phyloP scores from a whole-genome alignment of 768 basidiomycete species.

The Boletus coccyginus region DNA sequence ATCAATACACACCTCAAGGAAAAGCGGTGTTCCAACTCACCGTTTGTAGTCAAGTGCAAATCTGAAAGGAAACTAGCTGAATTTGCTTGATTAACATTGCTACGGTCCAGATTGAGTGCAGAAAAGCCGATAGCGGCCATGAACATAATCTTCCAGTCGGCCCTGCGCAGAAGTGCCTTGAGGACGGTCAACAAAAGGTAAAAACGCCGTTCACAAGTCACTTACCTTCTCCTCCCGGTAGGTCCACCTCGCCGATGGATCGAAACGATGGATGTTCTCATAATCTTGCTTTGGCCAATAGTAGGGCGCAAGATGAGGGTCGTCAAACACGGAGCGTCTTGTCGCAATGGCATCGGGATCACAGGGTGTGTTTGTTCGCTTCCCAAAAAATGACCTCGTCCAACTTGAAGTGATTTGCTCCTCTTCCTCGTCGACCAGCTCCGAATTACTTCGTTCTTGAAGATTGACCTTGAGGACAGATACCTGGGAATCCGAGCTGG shows the following conservation, averaged over 20 bases:
- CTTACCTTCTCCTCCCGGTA: constrained; percentile 49
- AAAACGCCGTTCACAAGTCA: neutral
- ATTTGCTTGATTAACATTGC: constrained; percentile 56
- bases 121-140: constrained; percentile 57
- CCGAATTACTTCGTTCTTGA: neutral
- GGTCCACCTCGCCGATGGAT: constrained; percentile 59
- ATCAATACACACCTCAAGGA: neutral
- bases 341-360: constrained; percentile 44
- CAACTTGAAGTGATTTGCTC: neutral
- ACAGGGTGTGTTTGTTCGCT: neutral
- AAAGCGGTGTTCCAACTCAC: constrained; percentile 14
- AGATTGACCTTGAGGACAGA: neutral
- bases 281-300: constrained; percentile 48
- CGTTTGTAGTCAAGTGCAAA: constrained; percentile 50
- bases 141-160: constrained; percentile 61
- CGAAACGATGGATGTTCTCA: constrained; percentile 57
- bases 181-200: neutral
- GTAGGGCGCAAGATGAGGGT: constrained; percentile 34
- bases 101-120: constrained; percentile 52
- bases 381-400: neutral
- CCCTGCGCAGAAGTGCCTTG: constrained; percentile 49
- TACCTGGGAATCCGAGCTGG: neutral
- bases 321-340: constrained; percentile 51
- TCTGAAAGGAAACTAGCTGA: constrained; percentile 57
- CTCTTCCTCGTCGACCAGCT: constrained; percentile 11